Conservation (phyloP, 768 basidiomycete genomes). For the Leccinum barrowsii region DNA sequence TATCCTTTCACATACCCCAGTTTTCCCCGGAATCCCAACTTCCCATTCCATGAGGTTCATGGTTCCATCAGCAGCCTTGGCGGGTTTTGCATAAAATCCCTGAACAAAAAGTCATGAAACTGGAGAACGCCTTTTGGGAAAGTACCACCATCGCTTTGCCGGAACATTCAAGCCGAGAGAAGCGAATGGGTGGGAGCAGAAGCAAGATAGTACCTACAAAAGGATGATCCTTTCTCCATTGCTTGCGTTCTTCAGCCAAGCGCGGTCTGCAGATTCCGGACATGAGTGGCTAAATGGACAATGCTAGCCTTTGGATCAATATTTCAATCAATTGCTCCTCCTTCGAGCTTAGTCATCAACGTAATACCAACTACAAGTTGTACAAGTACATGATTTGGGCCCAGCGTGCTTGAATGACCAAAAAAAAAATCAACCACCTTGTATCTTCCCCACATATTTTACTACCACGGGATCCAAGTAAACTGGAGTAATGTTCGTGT, state of each 20-base stretch:
- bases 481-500: slow-evolving; percentile 19
- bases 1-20: slow-evolving; percentile 54
- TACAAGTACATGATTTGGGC: not conserved
- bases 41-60: slow-evolving; percentile 99
- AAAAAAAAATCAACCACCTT: not conserved
- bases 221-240: slow-evolving; percentile 98
- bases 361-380: not conserved
- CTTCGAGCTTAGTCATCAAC: slow-evolving; percentile 21
- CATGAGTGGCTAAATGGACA: slow-evolving; percentile 36
- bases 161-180: not conserved
- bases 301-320: not conserved
- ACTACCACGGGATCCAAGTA: slow-evolving; percentile 9
- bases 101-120: slow-evolving; percentile 30
- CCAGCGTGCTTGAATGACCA: not conserved
- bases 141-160: not conserved
- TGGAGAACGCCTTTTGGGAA: not conserved
- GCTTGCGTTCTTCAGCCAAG: slow-evolving; percentile 94
- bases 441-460: not conserved
- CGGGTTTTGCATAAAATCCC: slow-evolving; percentile 97
- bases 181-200: slow-evolving; percentile 1
- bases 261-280: slow-evolving; percentile 92
- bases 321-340: not conserved
- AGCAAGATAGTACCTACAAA: slow-evolving; percentile 63
- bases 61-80: slow-evolving; percentile 85
- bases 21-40: slow-evolving; percentile 95